Base-by-base conservation (phyloP, 768 basidiomycete species). In the Saitozyma podzolica region DNA sequence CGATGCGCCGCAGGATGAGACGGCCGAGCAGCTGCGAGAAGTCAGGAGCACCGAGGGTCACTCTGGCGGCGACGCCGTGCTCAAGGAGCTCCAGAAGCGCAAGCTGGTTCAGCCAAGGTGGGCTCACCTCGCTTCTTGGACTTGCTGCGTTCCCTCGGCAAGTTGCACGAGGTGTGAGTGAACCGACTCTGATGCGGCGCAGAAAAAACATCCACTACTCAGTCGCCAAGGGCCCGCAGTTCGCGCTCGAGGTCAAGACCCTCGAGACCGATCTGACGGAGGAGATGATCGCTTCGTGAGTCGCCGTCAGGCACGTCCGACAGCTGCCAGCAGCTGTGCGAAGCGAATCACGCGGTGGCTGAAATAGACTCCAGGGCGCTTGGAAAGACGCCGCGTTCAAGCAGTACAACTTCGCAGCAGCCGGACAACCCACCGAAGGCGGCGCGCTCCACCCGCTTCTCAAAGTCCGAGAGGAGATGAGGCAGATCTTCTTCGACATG, bases 401-500 rank as follows among this genome's bases (percentile, higher is more conserved):
- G 79, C 93, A 94, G 79, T 99, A 98, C 82, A 99, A 99, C 81
- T 98, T 98, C 71, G 93, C 95, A 69, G 94, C 96, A 0, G 93
- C 93, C 66, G 96, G 96, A 56, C 86, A 88, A 39, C 90, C 89
- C 9, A 88, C 93, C 3, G 85, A 86, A 45, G 92, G 93, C 40
- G 96, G 96, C 47, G 92, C 94, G 13, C 83, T 98, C 40, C 96
- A 98, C 80, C 96, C 96, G 14, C 84, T 99, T 41, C 86, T 99
- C 61, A 98, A 98, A 83, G 96, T 99, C 29, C 85, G 96, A 59
- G 96, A 98, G 81, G 96, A 99, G 80, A 91, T 99, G 75, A 85
- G 94, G 56, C 89, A 89, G 78, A 97, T 98, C 74, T 99, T 99
- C 84, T 84, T 99, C 70, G 96, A 99, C 80, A 98, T 98, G 94